Percentiles rank a stretch among this genome's conserved stretches.
These are phyloP conservation scores for Trypanosoma brucei DNA, from an alignment of 208 protist species.

Conservation along the genomic window DNA sequence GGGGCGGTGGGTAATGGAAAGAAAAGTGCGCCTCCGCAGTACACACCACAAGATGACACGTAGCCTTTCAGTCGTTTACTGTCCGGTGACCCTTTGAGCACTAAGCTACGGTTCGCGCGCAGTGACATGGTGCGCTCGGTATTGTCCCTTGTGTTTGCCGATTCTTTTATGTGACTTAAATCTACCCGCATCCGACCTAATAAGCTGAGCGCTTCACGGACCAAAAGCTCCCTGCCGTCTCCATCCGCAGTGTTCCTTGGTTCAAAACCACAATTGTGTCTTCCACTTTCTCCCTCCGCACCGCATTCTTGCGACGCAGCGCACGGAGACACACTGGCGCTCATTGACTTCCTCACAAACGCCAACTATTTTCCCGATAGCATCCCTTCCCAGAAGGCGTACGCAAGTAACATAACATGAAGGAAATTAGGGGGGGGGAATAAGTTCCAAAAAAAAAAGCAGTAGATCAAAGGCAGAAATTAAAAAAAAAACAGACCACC, in stretches of 20 bases:
- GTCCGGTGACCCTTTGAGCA: not conserved
- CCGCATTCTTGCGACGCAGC: not conserved
- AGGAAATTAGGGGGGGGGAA: too few relatives aligned
- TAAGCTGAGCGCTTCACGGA: conserved; percentile 16
- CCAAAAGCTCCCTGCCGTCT: conserved; percentile 13
- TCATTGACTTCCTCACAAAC: too few relatives aligned
- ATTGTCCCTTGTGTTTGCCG: conserved; percentile 16
- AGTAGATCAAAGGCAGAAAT: too few relatives aligned
- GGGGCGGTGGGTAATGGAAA: conserved; percentile 30
- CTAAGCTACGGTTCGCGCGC: conserved; percentile 7
- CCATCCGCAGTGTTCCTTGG: conserved; percentile 9
- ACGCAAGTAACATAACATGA: too few relatives aligned
- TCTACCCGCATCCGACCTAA: conserved; percentile 28
- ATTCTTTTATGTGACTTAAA: conserved; percentile 18
- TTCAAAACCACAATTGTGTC: not conserved
- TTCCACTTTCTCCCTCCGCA: not conserved
- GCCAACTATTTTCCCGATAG: too few relatives aligned
- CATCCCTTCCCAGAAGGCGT: too few relatives aligned
- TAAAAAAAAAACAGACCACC: too few relatives aligned
- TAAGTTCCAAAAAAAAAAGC: too few relatives aligned
- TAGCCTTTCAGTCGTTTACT: not conserved
- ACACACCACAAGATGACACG: not conserved
- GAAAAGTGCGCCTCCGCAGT: conserved; percentile 17
- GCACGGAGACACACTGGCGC: too few relatives aligned
- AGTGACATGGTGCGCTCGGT: conserved; percentile 18